A percentile compares a stretch with the other conserved stretches of the same genome.
Evolutionary conservation across 352 stramenopile genomes (phyloP).

Genomic region (Thraustochytrium striatum): DNA sequence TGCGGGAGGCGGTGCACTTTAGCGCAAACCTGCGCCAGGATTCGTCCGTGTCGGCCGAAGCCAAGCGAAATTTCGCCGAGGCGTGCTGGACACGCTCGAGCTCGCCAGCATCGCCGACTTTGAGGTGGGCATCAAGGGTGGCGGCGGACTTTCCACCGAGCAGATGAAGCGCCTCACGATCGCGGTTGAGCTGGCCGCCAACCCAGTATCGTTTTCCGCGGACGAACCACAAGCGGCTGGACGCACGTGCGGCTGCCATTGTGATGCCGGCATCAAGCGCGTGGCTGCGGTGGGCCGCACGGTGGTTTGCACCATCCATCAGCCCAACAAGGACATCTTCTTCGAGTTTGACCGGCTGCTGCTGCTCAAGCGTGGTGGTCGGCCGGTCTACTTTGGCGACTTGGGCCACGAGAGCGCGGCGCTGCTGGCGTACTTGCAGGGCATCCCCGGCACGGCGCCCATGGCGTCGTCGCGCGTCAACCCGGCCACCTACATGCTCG

Average conservation of each 20-base stretch:
- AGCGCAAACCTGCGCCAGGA: constrained; percentile 61
- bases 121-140: constrained; percentile 57
- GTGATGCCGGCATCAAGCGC: constrained; percentile 58
- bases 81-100: constrained; percentile 61
- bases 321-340: constrained; percentile 75
- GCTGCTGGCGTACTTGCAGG: constrained; percentile 66
- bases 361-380: constrained; percentile 72
- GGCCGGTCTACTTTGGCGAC: constrained; percentile 72
- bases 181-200: constrained; percentile 60
- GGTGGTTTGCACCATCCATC: constrained; percentile 81
- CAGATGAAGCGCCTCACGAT: constrained; percentile 61
- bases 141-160: constrained; percentile 56
- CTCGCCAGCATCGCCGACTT: constrained; percentile 59
- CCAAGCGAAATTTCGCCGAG: constrained; percentile 57
- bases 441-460: constrained; percentile 61
- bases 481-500: constrained; percentile 80
- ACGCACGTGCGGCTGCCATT: constrained; percentile 58
- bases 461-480: constrained; percentile 69
- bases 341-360: constrained; percentile 72
- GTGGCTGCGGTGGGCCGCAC: constrained; percentile 67
- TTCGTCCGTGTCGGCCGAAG: constrained; percentile 26
- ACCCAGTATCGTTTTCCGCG: constrained; percentile 58
- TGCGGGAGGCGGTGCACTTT: constrained; percentile 64
- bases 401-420: constrained; percentile 61
- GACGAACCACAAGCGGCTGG: constrained; percentile 64